phyloP scores from a whole-genome alignment of 257 asterid species.

The Solanum pimpinellifolium region DNA sequence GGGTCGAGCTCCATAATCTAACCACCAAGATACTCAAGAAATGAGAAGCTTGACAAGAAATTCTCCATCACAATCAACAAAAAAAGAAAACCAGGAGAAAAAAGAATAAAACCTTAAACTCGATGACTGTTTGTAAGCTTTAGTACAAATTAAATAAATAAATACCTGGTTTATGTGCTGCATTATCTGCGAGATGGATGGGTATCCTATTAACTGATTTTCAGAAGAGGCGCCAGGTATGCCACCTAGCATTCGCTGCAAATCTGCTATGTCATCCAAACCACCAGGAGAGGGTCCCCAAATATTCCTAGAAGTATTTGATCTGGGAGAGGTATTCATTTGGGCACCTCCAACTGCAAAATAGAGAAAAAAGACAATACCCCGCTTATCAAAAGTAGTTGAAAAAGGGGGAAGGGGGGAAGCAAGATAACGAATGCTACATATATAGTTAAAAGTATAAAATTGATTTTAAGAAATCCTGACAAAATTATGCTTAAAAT shows the following conservation, averaged over 20 bases:
- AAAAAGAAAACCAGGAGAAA: not conserved
- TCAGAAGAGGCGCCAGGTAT: slow-evolving; percentile 27
- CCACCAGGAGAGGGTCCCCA: slow-evolving; percentile 23
- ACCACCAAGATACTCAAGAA: no score
- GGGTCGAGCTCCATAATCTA: slow-evolving; percentile 17
- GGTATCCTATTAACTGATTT: slow-evolving; percentile 40
- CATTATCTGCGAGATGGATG: slow-evolving; percentile 37
- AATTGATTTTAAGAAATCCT: no score
- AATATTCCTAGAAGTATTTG: slow-evolving; percentile 18
- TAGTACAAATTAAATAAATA: not conserved
- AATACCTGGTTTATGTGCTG: slow-evolving; percentile 43
- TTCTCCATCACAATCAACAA: no score
- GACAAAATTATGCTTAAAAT: no score
- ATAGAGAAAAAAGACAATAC: not conserved
- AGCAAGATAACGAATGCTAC: not conserved
- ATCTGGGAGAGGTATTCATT: slow-evolving; percentile 19
- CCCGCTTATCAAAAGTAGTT: not conserved
- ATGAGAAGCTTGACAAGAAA: no score
- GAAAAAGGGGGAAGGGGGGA: not conserved
- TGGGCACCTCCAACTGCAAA: slow-evolving; percentile 31
- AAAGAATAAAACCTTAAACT: not conserved
- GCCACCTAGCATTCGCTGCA: slow-evolving; percentile 30
- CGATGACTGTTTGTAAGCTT: not conserved
- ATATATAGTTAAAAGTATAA: no score
- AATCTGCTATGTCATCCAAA: slow-evolving; percentile 22